Evolutionary conservation across 2,329 filamentous ascomycete genomes (phyloP).

Genomic region (Raffaelea arxii): DNA sequence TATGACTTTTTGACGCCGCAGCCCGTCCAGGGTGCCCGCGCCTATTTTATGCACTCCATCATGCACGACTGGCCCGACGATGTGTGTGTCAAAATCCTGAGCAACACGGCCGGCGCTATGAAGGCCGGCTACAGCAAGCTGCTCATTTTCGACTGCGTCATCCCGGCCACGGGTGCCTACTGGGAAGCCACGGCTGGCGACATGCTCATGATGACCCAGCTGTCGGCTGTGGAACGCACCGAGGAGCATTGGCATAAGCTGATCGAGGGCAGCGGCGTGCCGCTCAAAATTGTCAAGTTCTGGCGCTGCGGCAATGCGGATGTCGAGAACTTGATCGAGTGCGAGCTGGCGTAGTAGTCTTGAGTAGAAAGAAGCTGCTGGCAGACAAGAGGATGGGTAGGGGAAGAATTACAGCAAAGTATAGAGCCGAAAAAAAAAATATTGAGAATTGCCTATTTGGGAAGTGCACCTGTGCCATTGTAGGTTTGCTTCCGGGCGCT

Average conservation of each 20-base stretch:
- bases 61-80: slow-evolving; percentile 23
- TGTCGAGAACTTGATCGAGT: slow-evolving; percentile 28
- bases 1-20: slow-evolving; percentile 19
- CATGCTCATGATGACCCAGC: slow-evolving; percentile 15
- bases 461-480: too few relatives aligned
- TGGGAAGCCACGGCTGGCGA: slow-evolving; percentile 11
- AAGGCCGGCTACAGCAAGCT: slow-evolving; percentile 18
- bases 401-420: too few relatives aligned
- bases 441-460: too few relatives aligned
- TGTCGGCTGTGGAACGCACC: slow-evolving; percentile 7
- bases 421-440: too few relatives aligned
- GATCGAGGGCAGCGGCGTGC: slow-evolving; percentile 18
- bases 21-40: slow-evolving; percentile 17
- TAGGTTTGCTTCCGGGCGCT: too few relatives aligned
- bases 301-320: slow-evolving; percentile 19
- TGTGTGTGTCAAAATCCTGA: slow-evolving; percentile 9
- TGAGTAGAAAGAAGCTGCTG: neutral
- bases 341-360: slow-evolving; percentile 15
- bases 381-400: too few relatives aligned
- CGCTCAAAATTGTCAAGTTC: slow-evolving; percentile 20
- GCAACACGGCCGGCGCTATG: slow-evolving; percentile 13
- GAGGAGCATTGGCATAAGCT: slow-evolving; percentile 5
- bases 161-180: slow-evolving; percentile 9
- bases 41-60: slow-evolving; percentile 21
- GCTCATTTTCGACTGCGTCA: slow-evolving; percentile 17